A percentile compares a stretch with the other conserved stretches of the same genome.
Conservation (phyloP, 2,329 filamentous ascomycete species). For the Ceratocystis destructans region DNA sequence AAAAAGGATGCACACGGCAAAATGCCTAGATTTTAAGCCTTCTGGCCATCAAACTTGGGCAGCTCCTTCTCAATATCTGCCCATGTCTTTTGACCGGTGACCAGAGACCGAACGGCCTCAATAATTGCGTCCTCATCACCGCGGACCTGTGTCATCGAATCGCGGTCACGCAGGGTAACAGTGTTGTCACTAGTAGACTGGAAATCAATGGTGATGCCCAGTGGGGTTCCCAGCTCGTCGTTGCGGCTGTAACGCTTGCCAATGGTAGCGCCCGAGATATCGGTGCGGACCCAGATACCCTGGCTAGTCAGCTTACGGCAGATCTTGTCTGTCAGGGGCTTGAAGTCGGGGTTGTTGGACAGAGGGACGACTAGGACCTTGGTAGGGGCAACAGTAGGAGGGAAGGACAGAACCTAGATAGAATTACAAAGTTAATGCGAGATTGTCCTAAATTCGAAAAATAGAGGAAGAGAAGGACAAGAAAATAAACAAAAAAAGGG, state of each 20-base stretch:
- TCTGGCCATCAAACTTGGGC: slow-evolving; percentile 73
- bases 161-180: slow-evolving; percentile 69
- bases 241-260: slow-evolving; percentile 81
- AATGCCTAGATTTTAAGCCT: slow-evolving; percentile 25
- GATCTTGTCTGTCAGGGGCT: slow-evolving; percentile 51
- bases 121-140: slow-evolving; percentile 61
- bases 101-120: slow-evolving; percentile 44
- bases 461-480: not conserved
- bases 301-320: slow-evolving; percentile 55
- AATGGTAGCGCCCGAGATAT: slow-evolving; percentile 71
- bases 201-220: slow-evolving; percentile 83
- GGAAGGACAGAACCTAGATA: slow-evolving; percentile 31
- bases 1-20: not conserved
- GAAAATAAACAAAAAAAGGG: not conserved
- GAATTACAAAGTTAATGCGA: slow-evolving; percentile 8
- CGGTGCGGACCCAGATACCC: slow-evolving; percentile 62
- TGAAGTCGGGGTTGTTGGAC: slow-evolving; percentile 60
- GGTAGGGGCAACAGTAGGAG: slow-evolving; percentile 56
- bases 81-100: slow-evolving; percentile 39
- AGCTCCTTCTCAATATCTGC: slow-evolving; percentile 60
- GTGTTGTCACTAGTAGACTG: slow-evolving; percentile 71
- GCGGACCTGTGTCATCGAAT: slow-evolving; percentile 72
- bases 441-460: slow-evolving; percentile 24
- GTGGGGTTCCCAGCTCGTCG: slow-evolving; percentile 78
- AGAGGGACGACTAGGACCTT: slow-evolving; percentile 78